Evolutionary conservation across 129 eudicot genomes (phyloP).

Genomic region (Chrysanthemum makinoi): DNA sequence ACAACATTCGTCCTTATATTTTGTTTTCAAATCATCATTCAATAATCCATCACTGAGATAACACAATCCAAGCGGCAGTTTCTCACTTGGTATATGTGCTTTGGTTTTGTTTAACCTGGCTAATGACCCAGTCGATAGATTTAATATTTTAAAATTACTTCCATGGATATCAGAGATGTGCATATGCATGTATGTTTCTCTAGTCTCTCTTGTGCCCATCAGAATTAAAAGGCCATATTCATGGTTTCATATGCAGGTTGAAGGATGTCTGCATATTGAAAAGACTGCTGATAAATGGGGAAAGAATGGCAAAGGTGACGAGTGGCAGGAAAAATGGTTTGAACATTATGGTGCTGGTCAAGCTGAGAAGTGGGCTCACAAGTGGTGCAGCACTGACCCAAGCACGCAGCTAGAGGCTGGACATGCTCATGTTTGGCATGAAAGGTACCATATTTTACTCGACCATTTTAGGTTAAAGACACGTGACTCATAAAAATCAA

Average conservation of each 20-base stretch:
- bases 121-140: not conserved
- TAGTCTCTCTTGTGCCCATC: constrained; percentile 4
- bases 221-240: not conserved
- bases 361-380: constrained; percentile 96
- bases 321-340: constrained; percentile 96
- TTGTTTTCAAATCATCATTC: not conserved
- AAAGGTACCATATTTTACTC: constrained; percentile 52
- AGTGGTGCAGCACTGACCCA: constrained; percentile 96
- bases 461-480: not conserved
- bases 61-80: not conserved
- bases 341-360: constrained; percentile 85
- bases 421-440: constrained; percentile 98
- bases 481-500: not conserved
- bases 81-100: not conserved
- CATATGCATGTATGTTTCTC: constrained; percentile 9
- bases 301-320: constrained; percentile 70
- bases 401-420: constrained; percentile 76
- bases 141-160: not conserved
- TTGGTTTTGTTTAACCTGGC: constrained; percentile 12
- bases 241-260: constrained; percentile 46
- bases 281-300: constrained; percentile 98
- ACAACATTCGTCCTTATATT: not conserved
- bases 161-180: not conserved
- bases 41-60: not conserved
- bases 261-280: constrained; percentile 71